Base-by-base conservation (phyloP, 1,284 basidiomycete genomes). In the Marasmius sp. region DNA sequence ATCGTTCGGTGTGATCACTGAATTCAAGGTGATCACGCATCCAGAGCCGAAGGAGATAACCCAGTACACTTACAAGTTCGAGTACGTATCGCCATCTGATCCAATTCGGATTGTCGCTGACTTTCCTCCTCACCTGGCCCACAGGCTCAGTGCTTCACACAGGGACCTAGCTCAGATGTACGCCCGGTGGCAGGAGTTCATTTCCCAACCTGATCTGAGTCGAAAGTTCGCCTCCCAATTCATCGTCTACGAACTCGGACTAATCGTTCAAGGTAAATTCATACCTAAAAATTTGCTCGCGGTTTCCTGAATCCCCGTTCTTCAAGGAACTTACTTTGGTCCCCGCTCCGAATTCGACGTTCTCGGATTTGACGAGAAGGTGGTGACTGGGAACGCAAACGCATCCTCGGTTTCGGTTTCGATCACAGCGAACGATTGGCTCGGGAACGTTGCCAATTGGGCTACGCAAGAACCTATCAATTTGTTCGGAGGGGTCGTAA, bases 151-250 rank as follows among this genome's bases (percentile, higher is more conserved):
- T 10, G 51, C 27, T 27, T 56, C 54, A 20, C 60, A 67, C 59
- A 52, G 60, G 7, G 37, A 5, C 5, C 50, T 64, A 20, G 67
- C 65, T 10, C 38, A 60, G 4, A 68, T 60, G 12, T 67, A 67
- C 49, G 58, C 65, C 5, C 55, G 57, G 3, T 68, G 67, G 67
- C 67, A 68, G 48, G 9, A 34, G 2, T 61, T 68, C 53, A 64
- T 67, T 45, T 45, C 64, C 12, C 62, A 68, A 39, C 67, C 67
- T 18, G 27, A 43, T 7, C 59, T 68, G 14, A 59, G 61, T 41
- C 63, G 65, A 49, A 68, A 67, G 54, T 58, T 68, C 47, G 67
- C 67, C 10, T 65, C 65, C 18, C 58, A 68, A 38, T 54, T 68
- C 1, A 61, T 66, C 43, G 27, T 67, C n/a, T 65, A 63, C 27